Conservation (phyloP, 1,284 basidiomycete species). For the Athelia psychrophila region DNA sequence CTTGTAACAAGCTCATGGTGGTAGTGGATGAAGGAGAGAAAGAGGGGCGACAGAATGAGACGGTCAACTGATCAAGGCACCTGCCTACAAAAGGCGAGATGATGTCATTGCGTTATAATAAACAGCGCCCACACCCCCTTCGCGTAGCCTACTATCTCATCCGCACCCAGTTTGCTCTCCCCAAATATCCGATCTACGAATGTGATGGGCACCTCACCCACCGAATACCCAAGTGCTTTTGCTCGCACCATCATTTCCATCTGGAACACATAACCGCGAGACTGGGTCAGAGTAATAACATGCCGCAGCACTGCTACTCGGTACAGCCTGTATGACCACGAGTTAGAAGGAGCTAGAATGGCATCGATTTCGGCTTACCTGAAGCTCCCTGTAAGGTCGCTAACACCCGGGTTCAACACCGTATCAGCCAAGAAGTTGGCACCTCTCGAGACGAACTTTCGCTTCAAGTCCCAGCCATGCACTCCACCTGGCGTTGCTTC, state of each 20-base stretch:
- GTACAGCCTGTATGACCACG: conserved; percentile 85
- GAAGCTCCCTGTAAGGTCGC: conserved; percentile 86
- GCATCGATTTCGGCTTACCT: conserved; percentile 46
- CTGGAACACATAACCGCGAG: conserved; percentile 93
- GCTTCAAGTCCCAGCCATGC: conserved; percentile 86
- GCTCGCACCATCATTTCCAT: conserved; percentile 98
- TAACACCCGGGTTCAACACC: conserved; percentile 79
- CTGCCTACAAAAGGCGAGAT: not conserved
- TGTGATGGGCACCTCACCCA: conserved; percentile 91
- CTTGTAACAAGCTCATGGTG: conserved; percentile 72
- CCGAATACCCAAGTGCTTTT: conserved; percentile 74
- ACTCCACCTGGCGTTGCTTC: conserved; percentile 74
- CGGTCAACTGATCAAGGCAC: not conserved
- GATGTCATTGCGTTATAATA: conserved; percentile 24
- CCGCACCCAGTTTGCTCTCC: conserved; percentile 87
- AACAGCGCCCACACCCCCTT: conserved; percentile 86
- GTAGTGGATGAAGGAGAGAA: conserved; percentile 6
- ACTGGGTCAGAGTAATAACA: conserved; percentile 81
- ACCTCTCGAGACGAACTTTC: conserved; percentile 82
- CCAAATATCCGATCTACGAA: conserved; percentile 93
- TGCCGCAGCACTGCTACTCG: conserved; percentile 72
- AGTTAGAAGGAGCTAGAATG: no score
- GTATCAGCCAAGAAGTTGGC: conserved; percentile 87
- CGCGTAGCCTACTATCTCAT: conserved; percentile 86
- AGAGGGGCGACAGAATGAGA: conserved; percentile 5